Percentiles rank a stretch among this genome's conserved stretches.
Evolutionary conservation across 805 yeast genomes (phyloP).

Genomic region (Nakazawaea populi): DNA sequence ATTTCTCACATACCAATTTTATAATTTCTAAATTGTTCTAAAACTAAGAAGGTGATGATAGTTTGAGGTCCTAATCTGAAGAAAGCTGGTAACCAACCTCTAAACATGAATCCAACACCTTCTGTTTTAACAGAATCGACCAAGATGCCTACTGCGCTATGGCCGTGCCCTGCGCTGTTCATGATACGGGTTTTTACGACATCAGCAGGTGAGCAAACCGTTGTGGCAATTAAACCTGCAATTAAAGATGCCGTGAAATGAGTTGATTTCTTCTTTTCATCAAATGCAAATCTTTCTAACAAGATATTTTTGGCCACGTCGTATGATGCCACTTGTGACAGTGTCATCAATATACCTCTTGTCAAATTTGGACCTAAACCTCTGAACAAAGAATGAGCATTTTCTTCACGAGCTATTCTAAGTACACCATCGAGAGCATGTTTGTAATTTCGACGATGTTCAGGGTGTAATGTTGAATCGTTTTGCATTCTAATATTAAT

Average conservation of each 20-base stretch:
- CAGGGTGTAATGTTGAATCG: slow-evolving; percentile 63
- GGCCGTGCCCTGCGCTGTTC: slow-evolving; percentile 50
- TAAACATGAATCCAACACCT: slow-evolving; percentile 75
- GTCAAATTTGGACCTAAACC: slow-evolving; percentile 75
- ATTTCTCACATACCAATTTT: slow-evolving; percentile 38
- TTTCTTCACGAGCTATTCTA: slow-evolving; percentile 58
- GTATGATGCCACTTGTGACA: slow-evolving; percentile 84
- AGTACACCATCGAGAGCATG: slow-evolving; percentile 74
- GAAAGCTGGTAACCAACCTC: slow-evolving; percentile 90
- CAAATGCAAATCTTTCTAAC: slow-evolving; percentile 42
- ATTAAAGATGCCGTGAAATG: slow-evolving; percentile 74
- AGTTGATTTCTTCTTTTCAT: slow-evolving; percentile 58
- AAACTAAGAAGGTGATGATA: slow-evolving; percentile 59
- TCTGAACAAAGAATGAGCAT: slow-evolving; percentile 51
- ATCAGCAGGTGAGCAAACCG: slow-evolving; percentile 90
- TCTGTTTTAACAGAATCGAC: slow-evolving; percentile 53
- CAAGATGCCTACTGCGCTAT: slow-evolving; percentile 47
- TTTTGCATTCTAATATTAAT: slow-evolving; percentile 90
- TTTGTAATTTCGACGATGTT: slow-evolving; percentile 63
- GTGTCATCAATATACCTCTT: slow-evolving; percentile 84
- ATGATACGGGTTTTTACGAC: slow-evolving; percentile 84
- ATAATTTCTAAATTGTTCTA: slow-evolving; percentile 57
- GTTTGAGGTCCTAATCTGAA: slow-evolving; percentile 83
- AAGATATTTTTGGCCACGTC: slow-evolving; percentile 64
- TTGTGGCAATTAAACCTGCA: slow-evolving; percentile 87